Base-by-base conservation (phyloP, 2,329 filamentous ascomycete genomes). In the Ciborinia camelliae region DNA sequence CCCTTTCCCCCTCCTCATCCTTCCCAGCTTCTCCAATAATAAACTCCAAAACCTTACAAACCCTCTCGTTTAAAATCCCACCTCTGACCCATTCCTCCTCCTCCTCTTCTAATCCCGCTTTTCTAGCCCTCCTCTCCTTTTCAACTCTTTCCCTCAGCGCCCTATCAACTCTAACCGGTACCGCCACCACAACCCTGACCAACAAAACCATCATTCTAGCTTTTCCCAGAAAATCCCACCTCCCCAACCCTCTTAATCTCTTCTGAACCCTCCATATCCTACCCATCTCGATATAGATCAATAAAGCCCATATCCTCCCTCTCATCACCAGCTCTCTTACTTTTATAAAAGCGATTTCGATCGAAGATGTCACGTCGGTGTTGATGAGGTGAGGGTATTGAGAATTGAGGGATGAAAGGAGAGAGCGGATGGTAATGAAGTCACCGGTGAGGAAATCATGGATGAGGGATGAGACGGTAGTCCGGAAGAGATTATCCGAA, bases 371-470 rank as follows among this genome's bases (percentile, higher is more conserved):
- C 7, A 77, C 71, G 43, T 77, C 76, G 50, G 75, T 72, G 64
- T 72, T 76, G 12, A 78, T 71, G 1, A 78, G 68, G 65, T 76
- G 74, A 10, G 77, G 76, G 63, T 78, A 78, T 62, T 74, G 75
- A 8, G 71, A 61, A 52, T 75, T 73, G 6, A 77, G 67, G 14
- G 73, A 71, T 67, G 75, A 73, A 4, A 78, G 72, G 63, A 74
- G 74, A 65, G 72, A 67, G 59, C 76, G 71, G 28, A 78, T 76
- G 18, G 77, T 71, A 2, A 71, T 71, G 64, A 78, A 78, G 68
- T 78, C 76, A 1, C 77, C 77, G 14, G 73, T 75, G 65, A 78
- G 75, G 57, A 78, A 78, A 68, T 78, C 77, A 20, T 77, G 72
- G 7, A 78, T 70, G 48, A 78, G 75, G 23, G 74, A 72, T 58